Base-by-base conservation (phyloP, 345 rosid genomes). In the Populus davidiana region DNA sequence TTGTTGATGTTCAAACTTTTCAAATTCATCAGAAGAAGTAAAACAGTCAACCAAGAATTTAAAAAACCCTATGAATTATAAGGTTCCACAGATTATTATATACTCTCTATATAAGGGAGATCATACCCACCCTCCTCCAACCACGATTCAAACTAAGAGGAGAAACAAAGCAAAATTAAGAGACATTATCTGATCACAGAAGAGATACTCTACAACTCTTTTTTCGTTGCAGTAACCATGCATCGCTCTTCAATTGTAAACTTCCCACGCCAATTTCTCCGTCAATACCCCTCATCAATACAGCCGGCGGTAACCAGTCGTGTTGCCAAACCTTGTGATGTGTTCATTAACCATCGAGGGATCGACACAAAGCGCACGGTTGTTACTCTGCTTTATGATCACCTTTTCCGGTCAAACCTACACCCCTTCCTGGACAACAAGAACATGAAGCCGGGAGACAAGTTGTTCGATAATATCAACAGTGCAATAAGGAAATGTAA, bases 391-490 rank as follows among this genome's bases (percentile, higher is more conserved):
- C 90, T 92, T 25, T 92, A 92, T 54, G 91, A 92, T 73, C 77
- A 86, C 20, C 91, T 92, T 16, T 75, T 69, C 20, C 29, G 86
- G 65, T 47, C 77, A 33, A 83, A 84, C 27, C 65, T 92, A 8
- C 80, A 75, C 13, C 89, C 94, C 4, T 91, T 92, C 89, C 71
- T 92, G 85, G 97, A 92, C 71, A 81, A 81, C 83, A 92, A 88
- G 87, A 92, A 84, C 50, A 90, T 90, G 94, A 92, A 89, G 65
- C 97, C 94, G 0, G 97, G 97, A 0, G 94, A 92, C 69, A 89
- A 89, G 75, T 76, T 92, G 64, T 89, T 87, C 2, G 94, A 92
- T 67, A 81, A 88, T 72, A 92, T 91, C 64, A 81, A 91, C 49
- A 25, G 63, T 1, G 92, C 89, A 6, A 87, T 91, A 12, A 77